Percentiles rank a stretch among this genome's conserved stretches.
Evolutionary conservation across 2,329 filamentous ascomycete species (phyloP).

Genomic region (Penicillium sp.): DNA sequence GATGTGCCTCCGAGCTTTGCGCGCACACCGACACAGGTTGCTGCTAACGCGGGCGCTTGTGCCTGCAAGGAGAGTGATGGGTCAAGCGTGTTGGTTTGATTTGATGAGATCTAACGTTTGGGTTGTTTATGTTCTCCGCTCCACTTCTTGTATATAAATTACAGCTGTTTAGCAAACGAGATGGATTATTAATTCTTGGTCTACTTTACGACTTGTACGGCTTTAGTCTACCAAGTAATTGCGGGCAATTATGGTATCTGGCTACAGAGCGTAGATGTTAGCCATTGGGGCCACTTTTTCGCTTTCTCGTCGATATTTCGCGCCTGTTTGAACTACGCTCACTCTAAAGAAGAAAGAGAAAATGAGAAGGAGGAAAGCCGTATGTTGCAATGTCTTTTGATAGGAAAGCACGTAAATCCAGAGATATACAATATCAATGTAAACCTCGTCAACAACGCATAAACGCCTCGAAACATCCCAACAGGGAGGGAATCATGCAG

Average conservation of each 20-base stretch:
- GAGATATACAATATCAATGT: background rate
- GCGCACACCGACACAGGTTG: constrained; percentile 67
- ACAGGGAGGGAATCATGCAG: constrained; percentile 2
- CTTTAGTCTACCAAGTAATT: background rate
- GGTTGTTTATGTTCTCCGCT: background rate
- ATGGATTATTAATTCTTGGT: background rate
- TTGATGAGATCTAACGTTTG: background rate
- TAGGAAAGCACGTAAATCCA: background rate
- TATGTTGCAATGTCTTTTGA: background rate
- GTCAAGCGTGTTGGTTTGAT: constrained; percentile 37
- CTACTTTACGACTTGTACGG: background rate
- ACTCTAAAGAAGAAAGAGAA: background rate
- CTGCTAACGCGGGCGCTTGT: constrained; percentile 39
- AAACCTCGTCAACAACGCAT: background rate
- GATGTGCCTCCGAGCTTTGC: constrained; percentile 77
- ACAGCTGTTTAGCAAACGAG: background rate
- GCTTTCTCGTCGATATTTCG: background rate
- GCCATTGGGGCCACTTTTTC: background rate
- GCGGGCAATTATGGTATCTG: background rate
- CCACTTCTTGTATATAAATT: background rate
- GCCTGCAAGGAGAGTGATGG: constrained; percentile 37
- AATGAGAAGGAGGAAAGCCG: background rate
- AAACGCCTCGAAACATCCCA: constrained; percentile 1
- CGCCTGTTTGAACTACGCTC: too few relatives aligned
- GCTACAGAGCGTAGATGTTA: background rate